Evolutionary conservation across 805 yeast genomes (phyloP).

Genomic region (Candida insectalens): DNA sequence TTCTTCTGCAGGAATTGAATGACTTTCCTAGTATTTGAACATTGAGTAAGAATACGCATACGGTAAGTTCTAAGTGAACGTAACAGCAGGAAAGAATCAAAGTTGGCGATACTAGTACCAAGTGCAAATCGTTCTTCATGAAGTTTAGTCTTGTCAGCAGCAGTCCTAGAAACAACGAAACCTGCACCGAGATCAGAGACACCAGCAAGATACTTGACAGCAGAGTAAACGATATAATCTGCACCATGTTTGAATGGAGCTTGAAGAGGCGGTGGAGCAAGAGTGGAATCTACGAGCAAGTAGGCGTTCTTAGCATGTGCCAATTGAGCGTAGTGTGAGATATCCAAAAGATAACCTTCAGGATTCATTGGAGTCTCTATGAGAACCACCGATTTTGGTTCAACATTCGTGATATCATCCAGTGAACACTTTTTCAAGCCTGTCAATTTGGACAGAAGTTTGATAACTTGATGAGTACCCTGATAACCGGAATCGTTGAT

Average conservation of each 20-base stretch:
- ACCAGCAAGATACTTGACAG: constrained; percentile 48
- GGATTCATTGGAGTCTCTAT: constrained; percentile 51
- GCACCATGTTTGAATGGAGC: constrained; percentile 43
- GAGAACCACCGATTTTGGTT: constrained; percentile 35
- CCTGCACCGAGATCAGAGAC: constrained; percentile 48
- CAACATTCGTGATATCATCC: constrained; percentile 24
- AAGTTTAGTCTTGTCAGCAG: constrained; percentile 24
- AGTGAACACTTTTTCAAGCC: constrained; percentile 29
- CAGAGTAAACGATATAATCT: constrained; percentile 43
- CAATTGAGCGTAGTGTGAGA: constrained; percentile 30
- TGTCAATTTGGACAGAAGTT: constrained; percentile 32
- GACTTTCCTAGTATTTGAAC: constrained; percentile 32
- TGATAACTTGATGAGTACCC: constrained; percentile 41
- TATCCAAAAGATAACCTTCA: constrained; percentile 33
- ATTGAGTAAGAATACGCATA: constrained; percentile 38
- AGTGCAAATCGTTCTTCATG: constrained; percentile 31
- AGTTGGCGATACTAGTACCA: constrained; percentile 43
- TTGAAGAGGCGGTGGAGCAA: constrained; percentile 49
- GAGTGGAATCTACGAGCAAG: constrained; percentile 41
- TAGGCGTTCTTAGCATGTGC: constrained; percentile 36
- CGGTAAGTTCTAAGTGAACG: constrained; percentile 43
- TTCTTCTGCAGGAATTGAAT: constrained; percentile 29
- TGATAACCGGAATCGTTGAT: constrained; percentile 40
- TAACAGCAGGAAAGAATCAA: constrained; percentile 37
- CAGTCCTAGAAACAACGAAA: constrained; percentile 32